Evolutionary conservation across 306 rosid genomes (phyloP).

Genomic region (Cucurbita ficifolia): DNA sequence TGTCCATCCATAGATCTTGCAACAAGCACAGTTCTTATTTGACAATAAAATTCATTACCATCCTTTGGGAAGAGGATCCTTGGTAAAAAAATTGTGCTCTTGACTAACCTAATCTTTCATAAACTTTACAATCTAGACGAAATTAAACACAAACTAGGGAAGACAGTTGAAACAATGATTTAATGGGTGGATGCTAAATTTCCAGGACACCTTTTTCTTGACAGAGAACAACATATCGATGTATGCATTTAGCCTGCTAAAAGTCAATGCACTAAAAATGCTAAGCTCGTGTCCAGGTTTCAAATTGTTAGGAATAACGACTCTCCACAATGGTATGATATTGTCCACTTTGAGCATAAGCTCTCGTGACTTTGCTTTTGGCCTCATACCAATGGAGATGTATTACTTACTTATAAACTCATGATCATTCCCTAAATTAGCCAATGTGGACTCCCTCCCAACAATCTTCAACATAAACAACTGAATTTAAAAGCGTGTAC

Average conservation of each 20-base stretch:
- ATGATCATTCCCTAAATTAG: too few relatives aligned
- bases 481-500: conserved; percentile 8
- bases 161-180: neutral
- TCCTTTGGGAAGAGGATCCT: neutral
- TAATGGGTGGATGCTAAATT: neutral
- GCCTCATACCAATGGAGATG: too few relatives aligned
- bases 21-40: neutral
- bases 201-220: neutral
- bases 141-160: neutral
- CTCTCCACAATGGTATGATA: too few relatives aligned
- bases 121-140: neutral
- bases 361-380: too few relatives aligned
- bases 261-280: neutral
- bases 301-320: neutral
- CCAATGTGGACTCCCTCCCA: too few relatives aligned
- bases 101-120: neutral
- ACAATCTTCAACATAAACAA: neutral
- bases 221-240: neutral
- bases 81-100: neutral
- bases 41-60: neutral
- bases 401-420: too few relatives aligned
- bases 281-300: neutral
- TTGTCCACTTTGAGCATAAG: too few relatives aligned
- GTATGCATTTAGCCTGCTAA: neutral
- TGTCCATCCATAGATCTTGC: neutral